A percentile compares a stretch with the other conserved stretches of the same genome.
Evolutionary conservation across 768 basidiomycete species (phyloP).

Genomic region (Strobilomyces confusus): DNA sequence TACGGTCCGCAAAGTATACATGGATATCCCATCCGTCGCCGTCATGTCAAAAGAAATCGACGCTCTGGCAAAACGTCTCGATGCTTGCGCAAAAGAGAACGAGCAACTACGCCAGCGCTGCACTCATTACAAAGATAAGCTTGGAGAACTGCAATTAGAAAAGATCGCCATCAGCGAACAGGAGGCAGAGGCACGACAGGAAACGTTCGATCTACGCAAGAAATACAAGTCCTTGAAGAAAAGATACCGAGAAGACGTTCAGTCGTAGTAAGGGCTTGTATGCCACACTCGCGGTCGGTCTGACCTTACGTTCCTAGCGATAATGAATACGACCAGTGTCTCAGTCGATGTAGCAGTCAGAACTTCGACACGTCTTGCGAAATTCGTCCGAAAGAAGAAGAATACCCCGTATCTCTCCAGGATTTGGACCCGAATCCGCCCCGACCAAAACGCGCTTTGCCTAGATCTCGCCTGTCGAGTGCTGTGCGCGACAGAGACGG

Average conservation of each 20-base stretch:
- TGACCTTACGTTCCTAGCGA: constrained; percentile 7
- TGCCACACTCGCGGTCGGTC: neutral
- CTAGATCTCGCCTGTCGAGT: constrained; percentile 18
- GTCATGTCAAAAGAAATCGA: constrained; percentile 32
- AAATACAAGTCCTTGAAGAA: constrained; percentile 31
- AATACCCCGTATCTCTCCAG: constrained; percentile 14
- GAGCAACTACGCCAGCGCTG: constrained; percentile 41
- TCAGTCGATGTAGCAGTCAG: constrained; percentile 8
- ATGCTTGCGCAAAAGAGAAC: constrained; percentile 38
- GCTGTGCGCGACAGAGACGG: constrained; percentile 4
- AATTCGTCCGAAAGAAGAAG: constrained; percentile 22
- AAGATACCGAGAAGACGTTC: constrained; percentile 19
- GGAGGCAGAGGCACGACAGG: constrained; percentile 36
- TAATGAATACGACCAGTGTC: neutral
- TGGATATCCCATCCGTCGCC: constrained; percentile 37
- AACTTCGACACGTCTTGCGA: constrained; percentile 10
- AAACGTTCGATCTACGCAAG: constrained; percentile 36
- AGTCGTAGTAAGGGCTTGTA: constrained; percentile 11
- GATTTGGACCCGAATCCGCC: constrained; percentile 1
- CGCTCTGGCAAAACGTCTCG: constrained; percentile 37
- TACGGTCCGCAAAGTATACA: constrained; percentile 51
- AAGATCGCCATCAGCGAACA: constrained; percentile 26
- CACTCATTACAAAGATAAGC: constrained; percentile 36
- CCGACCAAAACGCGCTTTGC: constrained; percentile 29
- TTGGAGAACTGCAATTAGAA: constrained; percentile 31